Evolutionary conservation across 225 moss, liverwort and hornwort genomes (phyloP).

Genomic region (Marchantia polymorpha): DNA sequence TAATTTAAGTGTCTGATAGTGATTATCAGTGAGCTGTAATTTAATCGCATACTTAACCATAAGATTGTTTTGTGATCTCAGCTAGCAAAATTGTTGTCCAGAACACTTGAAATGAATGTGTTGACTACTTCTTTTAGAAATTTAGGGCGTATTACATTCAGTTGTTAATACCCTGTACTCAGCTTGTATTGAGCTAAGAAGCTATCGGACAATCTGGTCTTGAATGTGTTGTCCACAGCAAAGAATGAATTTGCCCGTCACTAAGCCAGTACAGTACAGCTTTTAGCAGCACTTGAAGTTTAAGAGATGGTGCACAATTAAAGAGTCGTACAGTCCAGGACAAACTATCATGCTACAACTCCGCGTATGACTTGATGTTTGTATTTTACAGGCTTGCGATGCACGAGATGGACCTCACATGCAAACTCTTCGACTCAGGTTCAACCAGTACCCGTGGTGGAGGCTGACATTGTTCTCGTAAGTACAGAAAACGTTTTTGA

Average conservation of each 20-base stretch:
- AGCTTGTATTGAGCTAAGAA: too few species aligned
- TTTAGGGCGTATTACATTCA: too few species aligned
- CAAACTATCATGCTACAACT: background rate
- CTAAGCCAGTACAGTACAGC: background rate
- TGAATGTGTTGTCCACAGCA: background rate
- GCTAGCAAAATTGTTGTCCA: too few species aligned
- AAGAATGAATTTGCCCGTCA: background rate
- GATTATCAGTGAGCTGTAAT: too few species aligned
- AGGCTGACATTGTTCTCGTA: conserved; percentile 33
- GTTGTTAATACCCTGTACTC: too few species aligned
- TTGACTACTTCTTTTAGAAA: too few species aligned
- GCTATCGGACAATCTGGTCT: background rate
- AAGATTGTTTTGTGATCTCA: too few species aligned
- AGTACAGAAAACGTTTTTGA: background rate
- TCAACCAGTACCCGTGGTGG: background rate
- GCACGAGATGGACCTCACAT: background rate
- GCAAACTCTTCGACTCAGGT: conserved; percentile 24
- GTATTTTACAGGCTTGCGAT: conserved; percentile 7
- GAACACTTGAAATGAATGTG: too few species aligned
- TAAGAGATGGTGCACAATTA: background rate
- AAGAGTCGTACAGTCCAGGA: background rate
- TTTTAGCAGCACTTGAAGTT: background rate
- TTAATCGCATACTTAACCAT: too few species aligned
- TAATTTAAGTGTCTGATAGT: too few species aligned
- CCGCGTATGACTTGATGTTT: background rate